phyloP scores from a whole-genome alignment of 2,329 filamentous ascomycete genomes.

The Aspergillus sojae region DNA sequence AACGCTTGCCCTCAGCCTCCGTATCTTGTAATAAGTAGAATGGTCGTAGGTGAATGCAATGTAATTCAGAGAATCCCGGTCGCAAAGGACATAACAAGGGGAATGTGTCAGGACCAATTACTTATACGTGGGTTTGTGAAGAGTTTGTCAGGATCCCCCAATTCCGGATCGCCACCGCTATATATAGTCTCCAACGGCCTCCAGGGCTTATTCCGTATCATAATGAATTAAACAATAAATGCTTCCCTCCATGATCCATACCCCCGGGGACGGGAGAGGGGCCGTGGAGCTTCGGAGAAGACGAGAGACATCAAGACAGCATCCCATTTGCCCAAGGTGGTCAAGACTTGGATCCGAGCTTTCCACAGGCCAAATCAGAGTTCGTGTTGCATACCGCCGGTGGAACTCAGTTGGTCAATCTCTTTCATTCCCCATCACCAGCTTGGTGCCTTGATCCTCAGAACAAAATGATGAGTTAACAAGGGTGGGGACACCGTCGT shows the following conservation, averaged over 20 bases:
- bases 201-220: neutral
- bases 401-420: slow-evolving; percentile 4
- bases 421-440: neutral
- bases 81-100: neutral
- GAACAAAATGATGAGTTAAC: neutral
- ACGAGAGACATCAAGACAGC: neutral
- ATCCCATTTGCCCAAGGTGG: neutral
- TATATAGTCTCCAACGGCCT: neutral
- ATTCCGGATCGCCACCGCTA: slow-evolving; percentile 4
- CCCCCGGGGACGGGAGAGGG: neutral
- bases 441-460: neutral
- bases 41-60: no score
- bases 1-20: no score
- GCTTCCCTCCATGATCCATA: slow-evolving; percentile 3
- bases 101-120: neutral
- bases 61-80: neutral
- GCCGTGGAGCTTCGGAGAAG: slow-evolving; percentile 1
- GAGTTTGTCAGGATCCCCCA: neutral
- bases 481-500: neutral
- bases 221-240: neutral
- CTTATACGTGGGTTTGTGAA: neutral
- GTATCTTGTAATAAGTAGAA: no score
- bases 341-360: slow-evolving; percentile 2
- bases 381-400: neutral
- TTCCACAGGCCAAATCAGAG: slow-evolving; percentile 2